Evolutionary conservation across 225 moss, liverwort and hornwort species (phyloP).

Genomic region (Bryoerythrophyllum caledonicum): DNA sequence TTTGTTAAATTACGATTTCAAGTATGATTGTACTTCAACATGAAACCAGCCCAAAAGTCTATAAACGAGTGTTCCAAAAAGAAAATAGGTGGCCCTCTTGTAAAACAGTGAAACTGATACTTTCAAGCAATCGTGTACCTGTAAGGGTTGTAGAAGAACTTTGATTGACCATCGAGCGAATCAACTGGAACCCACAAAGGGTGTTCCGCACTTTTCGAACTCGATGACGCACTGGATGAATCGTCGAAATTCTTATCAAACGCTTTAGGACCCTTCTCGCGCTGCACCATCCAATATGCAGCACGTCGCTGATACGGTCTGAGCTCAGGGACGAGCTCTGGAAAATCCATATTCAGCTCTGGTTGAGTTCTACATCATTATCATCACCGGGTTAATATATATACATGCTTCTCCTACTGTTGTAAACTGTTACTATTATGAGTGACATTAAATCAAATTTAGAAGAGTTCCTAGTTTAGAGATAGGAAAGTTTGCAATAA

Average conservation of each 20-base stretch:
- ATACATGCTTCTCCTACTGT: conserved; percentile 5
- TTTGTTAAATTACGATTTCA: conserved; percentile 5
- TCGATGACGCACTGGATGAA: conserved; percentile 45
- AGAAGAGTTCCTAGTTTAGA: background rate
- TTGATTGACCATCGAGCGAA: conserved; percentile 63
- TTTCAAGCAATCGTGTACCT: conserved; percentile 48
- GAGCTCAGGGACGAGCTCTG: conserved; percentile 80
- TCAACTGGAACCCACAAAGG: conserved; percentile 79
- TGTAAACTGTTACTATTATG: background rate
- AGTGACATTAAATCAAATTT: background rate
- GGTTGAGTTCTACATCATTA: conserved; percentile 61
- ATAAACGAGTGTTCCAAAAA: conserved; percentile 11
- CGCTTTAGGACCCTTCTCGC: conserved; percentile 63
- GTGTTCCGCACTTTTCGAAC: conserved; percentile 39
- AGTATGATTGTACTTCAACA: conserved; percentile 14
- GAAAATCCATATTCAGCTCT: conserved; percentile 63
- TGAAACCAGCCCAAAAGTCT: background rate
- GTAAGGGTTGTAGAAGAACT: conserved; percentile 87
- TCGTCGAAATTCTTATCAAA: conserved; percentile 24
- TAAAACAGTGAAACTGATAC: conserved; percentile 10
- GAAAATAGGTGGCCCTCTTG: background rate
- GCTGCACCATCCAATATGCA: conserved; percentile 96
- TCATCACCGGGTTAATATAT: conserved; percentile 19
- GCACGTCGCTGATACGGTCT: conserved; percentile 96
- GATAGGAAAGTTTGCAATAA: conserved; percentile 4